A percentile compares a stretch with the other conserved stretches of the same genome.
phyloP scores from a whole-genome alignment of 2,329 filamentous ascomycete genomes.

The Pseudogymnoascus sp. region DNA sequence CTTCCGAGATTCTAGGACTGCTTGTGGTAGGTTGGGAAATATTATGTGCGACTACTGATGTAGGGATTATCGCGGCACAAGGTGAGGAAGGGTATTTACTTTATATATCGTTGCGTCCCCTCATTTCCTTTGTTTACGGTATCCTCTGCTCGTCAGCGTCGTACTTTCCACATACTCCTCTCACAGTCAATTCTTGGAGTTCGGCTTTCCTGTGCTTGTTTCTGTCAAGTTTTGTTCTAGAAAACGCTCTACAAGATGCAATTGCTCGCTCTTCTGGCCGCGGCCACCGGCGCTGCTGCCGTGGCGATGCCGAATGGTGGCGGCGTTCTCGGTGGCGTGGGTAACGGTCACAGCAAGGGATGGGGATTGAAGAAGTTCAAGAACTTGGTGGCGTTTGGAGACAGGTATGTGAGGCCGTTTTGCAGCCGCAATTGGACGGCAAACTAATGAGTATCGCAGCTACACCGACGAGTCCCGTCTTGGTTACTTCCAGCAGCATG shows the following conservation, averaged over 20 bases:
- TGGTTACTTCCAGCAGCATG: conserved; percentile 49
- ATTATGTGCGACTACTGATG: background rate
- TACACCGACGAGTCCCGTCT: conserved; percentile 67
- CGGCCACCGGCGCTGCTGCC: background rate
- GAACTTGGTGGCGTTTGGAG: conserved; percentile 61
- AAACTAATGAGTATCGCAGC: conserved; percentile 20
- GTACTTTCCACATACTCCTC: background rate
- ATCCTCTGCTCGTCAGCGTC: background rate
- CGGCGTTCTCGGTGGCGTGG: background rate
- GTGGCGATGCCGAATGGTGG: background rate
- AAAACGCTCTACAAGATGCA: background rate
- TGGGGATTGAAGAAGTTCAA: conserved; percentile 40
- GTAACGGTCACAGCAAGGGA: background rate
- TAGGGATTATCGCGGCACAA: background rate
- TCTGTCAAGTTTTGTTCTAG: background rate
- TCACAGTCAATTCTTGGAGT: background rate
- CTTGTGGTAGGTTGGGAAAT: background rate
- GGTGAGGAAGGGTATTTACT: background rate
- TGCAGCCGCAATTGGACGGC: background rate
- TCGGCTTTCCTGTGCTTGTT: background rate
- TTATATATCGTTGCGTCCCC: background rate
- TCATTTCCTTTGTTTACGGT: background rate
- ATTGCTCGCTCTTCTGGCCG: background rate
- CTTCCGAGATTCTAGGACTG: background rate
- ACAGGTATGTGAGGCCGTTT: conserved; percentile 41